Conservation (phyloP, 169 alveolate genomes). For the Plasmodium chabaudi region DNA sequence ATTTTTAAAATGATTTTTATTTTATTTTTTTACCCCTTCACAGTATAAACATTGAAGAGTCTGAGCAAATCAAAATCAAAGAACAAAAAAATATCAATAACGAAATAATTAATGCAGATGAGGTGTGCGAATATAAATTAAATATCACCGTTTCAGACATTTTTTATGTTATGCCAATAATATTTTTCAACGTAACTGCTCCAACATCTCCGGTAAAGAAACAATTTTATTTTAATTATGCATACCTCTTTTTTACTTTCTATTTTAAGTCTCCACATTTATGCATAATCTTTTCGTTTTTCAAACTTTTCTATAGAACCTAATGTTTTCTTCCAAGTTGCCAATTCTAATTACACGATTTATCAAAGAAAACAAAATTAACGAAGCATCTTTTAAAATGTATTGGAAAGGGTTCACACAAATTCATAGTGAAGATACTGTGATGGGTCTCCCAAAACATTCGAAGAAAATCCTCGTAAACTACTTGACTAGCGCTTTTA, state of each 20-base stretch:
- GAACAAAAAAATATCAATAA: constrained; percentile 38
- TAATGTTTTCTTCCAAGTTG: constrained; percentile 28
- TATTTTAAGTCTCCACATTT: background rate
- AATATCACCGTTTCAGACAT: constrained; percentile 27
- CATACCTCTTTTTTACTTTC: background rate
- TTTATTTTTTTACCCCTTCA: background rate
- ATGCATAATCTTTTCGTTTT: too few species aligned
- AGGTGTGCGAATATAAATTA: constrained; percentile 31
- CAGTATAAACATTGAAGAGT: constrained; percentile 47
- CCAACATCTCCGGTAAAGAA: constrained; percentile 22
- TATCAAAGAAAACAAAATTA: constrained; percentile 73
- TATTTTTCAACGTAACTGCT: constrained; percentile 25
- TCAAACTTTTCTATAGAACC: background rate
- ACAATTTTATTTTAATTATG: background rate
- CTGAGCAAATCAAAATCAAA: constrained; percentile 54
- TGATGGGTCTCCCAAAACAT: constrained; percentile 66
- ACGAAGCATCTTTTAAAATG: constrained; percentile 47
- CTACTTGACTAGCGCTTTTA: constrained; percentile 64
- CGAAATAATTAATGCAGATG: constrained; percentile 37
- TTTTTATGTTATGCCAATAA: constrained; percentile 55
- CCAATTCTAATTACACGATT: constrained; percentile 62
- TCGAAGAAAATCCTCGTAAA: constrained; percentile 50
- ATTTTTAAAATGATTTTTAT: background rate
- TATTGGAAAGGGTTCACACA: constrained; percentile 74
- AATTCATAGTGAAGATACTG: constrained; percentile 60